A percentile compares a stretch with the other conserved stretches of the same genome.
Conservation (phyloP, 495 filamentous ascomycete genomes). For the Patellaria atrata region DNA sequence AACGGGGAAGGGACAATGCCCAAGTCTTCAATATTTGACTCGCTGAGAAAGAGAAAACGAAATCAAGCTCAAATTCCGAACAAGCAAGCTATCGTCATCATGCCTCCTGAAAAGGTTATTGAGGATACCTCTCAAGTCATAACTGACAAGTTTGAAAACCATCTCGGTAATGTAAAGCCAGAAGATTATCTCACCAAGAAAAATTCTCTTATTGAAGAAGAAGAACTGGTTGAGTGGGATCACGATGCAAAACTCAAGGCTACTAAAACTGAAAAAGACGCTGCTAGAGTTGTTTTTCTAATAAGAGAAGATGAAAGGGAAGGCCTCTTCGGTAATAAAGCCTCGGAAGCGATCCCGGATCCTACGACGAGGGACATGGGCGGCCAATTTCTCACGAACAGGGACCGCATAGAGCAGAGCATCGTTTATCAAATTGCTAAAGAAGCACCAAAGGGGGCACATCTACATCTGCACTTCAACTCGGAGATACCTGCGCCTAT, state of each 20-base stretch:
- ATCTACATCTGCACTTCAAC: conserved; percentile 30
- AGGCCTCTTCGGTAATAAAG: conserved; percentile 22
- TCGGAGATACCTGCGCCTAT: conserved; percentile 23
- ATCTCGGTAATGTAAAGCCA: not conserved
- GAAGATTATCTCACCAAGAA: conserved; percentile 10
- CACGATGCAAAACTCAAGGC: conserved; percentile 10
- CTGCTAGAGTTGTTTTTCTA: conserved; percentile 16
- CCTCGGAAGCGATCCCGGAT: conserved; percentile 23
- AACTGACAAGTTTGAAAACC: not conserved
- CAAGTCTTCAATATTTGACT: no score
- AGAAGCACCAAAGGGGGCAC: conserved; percentile 23
- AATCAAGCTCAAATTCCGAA: conserved; percentile 2
- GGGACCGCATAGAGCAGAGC: conserved; percentile 22
- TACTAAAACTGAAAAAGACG: conserved; percentile 13
- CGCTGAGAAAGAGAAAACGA: conserved; percentile 15
- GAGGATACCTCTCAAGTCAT: not conserved
- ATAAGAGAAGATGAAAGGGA: conserved; percentile 25
- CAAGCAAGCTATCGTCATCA: conserved; percentile 2
- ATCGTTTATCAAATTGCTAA: conserved; percentile 21
- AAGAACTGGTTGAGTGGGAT: conserved; percentile 19
- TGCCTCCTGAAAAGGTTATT: not conserved
- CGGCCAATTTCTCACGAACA: conserved; percentile 27
- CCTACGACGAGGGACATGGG: conserved; percentile 25
- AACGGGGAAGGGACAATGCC: no score
- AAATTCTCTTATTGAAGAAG: conserved; percentile 11